Conservation (phyloP, 2,329 filamentous ascomycete genomes). For the Clonostachys rosea region DNA sequence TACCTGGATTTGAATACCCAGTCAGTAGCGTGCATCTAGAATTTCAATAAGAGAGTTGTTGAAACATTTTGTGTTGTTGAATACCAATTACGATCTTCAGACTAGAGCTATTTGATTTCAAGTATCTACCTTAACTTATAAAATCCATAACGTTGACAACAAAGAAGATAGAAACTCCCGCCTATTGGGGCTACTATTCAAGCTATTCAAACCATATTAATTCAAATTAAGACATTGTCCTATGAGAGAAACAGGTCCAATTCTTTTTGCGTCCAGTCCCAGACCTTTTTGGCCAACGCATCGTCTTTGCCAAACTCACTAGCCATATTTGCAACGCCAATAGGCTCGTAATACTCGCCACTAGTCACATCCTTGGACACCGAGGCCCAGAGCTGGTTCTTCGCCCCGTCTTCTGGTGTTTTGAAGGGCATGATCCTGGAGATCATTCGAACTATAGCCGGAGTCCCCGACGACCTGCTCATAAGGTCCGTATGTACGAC, state of each 20-base stretch:
- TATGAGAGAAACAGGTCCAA: neutral
- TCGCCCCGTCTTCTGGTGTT: neutral
- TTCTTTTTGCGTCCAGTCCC: conserved; percentile 1
- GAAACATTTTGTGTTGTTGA: too few species aligned
- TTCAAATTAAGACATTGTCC: too few species aligned
- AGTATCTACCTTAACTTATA: too few species aligned
- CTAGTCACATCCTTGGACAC: neutral
- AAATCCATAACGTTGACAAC: too few species aligned
- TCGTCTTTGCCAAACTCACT: neutral
- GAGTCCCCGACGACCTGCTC: neutral
- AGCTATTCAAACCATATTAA: too few species aligned
- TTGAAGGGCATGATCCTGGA: neutral
- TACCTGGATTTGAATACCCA: too few species aligned
- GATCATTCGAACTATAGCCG: neutral
- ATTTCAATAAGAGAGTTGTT: too few species aligned
- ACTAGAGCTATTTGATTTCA: too few species aligned
- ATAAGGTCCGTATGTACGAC: conserved; percentile 1
- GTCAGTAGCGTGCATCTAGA: too few species aligned
- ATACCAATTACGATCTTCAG: too few species aligned
- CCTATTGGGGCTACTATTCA: too few species aligned
- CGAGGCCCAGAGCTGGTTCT: conserved; percentile 1
- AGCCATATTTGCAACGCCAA: neutral
- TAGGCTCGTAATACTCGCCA: neutral
- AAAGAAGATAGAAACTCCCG: too few species aligned
- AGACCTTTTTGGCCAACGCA: neutral